phyloP scores from a whole-genome alignment of 176 grass and related monocot species.

The Oryza australiensis region DNA sequence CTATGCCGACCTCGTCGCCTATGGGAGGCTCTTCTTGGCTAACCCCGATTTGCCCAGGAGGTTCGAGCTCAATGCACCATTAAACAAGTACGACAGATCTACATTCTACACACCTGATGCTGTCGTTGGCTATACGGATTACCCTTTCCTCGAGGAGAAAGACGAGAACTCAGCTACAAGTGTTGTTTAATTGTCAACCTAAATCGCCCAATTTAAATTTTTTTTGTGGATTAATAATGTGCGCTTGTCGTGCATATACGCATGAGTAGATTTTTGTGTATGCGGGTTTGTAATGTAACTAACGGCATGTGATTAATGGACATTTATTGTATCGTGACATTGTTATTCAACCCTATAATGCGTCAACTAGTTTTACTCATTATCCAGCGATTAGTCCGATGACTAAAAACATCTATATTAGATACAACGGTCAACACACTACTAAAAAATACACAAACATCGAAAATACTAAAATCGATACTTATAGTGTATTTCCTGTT shows the following conservation, averaged over 20 bases:
- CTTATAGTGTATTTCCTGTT: no score
- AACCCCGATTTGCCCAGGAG: slow-evolving; percentile 35
- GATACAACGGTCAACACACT: no score
- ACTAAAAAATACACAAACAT: no score
- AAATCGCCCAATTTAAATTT: neutral
- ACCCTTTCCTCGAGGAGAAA: neutral
- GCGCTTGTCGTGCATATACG: neutral
- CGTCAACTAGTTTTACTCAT: no score
- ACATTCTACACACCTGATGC: slow-evolving; percentile 32
- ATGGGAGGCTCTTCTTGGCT: slow-evolving; percentile 29
- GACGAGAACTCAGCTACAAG: neutral
- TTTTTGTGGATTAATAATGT: neutral
- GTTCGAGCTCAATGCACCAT: neutral
- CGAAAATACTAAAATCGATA: no score
- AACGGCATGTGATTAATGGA: no score
- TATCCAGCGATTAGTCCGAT: no score
- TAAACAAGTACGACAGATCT: slow-evolving; percentile 36
- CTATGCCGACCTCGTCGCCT: slow-evolving; percentile 35
- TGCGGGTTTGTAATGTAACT: no score
- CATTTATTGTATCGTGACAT: no score
- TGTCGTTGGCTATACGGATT: slow-evolving; percentile 36
- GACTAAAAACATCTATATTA: no score
- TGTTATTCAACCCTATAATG: no score
- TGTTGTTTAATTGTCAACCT: neutral
- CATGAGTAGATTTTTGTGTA: no score